Evolutionary conservation across 345 rosid species (phyloP), one percentile per base, ranked within the genome.

Genomic region (Nasturtium officinale): DNA sequence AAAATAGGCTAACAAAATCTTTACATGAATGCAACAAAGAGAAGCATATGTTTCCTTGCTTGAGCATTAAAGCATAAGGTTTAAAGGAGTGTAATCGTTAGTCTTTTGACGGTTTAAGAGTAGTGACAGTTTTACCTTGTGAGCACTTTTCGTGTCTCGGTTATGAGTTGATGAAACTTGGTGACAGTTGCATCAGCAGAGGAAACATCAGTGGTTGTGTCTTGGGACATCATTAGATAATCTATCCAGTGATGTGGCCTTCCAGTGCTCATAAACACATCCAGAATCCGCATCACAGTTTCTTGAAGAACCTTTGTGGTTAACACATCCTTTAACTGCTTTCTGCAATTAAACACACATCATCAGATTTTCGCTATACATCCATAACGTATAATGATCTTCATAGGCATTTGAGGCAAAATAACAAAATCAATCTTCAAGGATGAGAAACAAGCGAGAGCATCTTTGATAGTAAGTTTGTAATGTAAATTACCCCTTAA

Each of bases 241-340:
- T 83, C 86, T 81, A 85, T 82, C 98, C 99, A 95, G 76, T 82
- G 89, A 78, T 80, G 81, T 40, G 97, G 85, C 67, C 87, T 84
- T 77, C 85, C 90, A 38, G 33, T 76, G 84, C 90, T 86, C 93
- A 89, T 87, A 84, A 95, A 87, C 68, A 67, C 79, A 78, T 95
- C 81, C 7, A 92, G 80, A 76, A 92, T 87, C 81, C 83, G 90
- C 73, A 82, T 72, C 64, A 90, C 50, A 21, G 88, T 89, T 77
- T 86, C 89, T 61, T 79, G 87, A 50, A 95, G 80, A 10, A 52
- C 64, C 9, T 43, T 55, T 52, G 82, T 62, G 80, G 83, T 75
- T 78, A 92, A 83, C 55, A 79, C 50, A 74, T 90, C 99, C 38
- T 81, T 84, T 65, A 95, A 81, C 77, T 88, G 91, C 83, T 85